Evolutionary conservation across 768 basidiomycete genomes (phyloP), one percentile per base, ranked within the genome.

Genomic region (Kwoniella dejecticola): DNA sequence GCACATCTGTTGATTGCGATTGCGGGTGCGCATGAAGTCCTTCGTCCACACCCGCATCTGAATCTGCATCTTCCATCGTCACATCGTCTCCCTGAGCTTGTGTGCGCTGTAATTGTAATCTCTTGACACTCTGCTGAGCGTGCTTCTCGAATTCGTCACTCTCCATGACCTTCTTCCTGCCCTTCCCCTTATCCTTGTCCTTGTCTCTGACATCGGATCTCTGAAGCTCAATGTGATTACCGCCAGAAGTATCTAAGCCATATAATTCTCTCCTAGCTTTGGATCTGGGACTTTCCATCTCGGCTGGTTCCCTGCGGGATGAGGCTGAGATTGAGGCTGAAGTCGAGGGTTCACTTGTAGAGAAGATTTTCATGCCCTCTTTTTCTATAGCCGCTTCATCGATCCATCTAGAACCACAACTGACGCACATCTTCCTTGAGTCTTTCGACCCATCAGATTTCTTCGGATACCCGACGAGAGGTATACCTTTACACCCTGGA

Each of bases 381-480:
- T 17, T 40, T 12, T 26, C 45, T 4, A 48, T 36, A 4, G 23
- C 27, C 6, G 24, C 12, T 45, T 71, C 71, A 41, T 53, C 57
- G 12, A 72, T 68, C 60, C 65, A 77, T 38, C 72, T 50, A 7
- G 57, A 56, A 10, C 63, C 67, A 42, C 77, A 78, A 13, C 57
- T 47, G 2, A 78, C 77, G 45, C 77, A 78, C 60, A 70, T 59
- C 57, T 64, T 62, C 47, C 64, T 70, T 41, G 55, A 47, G 45
- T 73, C 75, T 26, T 53, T 66, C 1, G 30, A 58, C 0, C 70
- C 70, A 29, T 69, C 72, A 12, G 64, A 59, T 36, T 62, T 60
- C 40, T 67, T 44, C 3, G 77, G 77, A 52, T 71, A 75, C 3
- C 77, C 77, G 23, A 78, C 72, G 12, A 78, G 68, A 4, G 77